phyloP scores from a whole-genome alignment of 2,329 filamentous ascomycete species.

The Lachnellula arida region DNA sequence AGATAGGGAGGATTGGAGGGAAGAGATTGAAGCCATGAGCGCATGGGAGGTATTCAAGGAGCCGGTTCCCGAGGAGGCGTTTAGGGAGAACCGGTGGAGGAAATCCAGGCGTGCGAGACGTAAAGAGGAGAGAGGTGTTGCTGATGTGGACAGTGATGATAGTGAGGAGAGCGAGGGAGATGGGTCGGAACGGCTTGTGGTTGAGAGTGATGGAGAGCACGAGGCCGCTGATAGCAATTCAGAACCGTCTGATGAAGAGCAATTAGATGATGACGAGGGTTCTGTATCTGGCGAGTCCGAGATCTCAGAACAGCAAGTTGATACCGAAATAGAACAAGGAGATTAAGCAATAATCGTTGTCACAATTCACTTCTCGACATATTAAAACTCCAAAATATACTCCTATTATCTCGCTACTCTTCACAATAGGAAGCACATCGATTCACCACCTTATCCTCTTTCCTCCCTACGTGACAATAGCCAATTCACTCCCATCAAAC shows the following conservation, averaged over 20 bases:
- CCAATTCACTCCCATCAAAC: no score
- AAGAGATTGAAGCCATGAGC: constrained; percentile 25
- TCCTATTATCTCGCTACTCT: no score
- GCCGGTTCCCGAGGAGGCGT: constrained; percentile 19
- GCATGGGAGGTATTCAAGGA: constrained; percentile 27
- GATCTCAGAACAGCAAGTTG: background rate
- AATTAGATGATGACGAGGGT: background rate
- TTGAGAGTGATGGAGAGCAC: background rate
- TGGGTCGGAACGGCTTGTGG: background rate
- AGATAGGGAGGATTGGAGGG: constrained; percentile 25
- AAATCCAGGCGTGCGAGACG: constrained; percentile 13
- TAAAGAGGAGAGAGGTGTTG: constrained; percentile 3
- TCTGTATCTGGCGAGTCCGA: background rate
- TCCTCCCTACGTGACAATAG: no score
- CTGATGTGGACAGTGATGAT: background rate
- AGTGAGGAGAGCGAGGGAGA: constrained; percentile 2
- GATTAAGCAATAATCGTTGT: background rate
- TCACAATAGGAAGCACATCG: background rate
- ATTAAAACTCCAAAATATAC: no score
- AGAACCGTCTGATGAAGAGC: background rate
- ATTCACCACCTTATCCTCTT: no score
- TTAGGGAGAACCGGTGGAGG: constrained; percentile 20
- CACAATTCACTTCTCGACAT: background rate
- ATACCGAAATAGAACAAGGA: background rate
- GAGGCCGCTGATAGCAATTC: background rate